Evolutionary conservation across 176 grass and related monocot genomes (phyloP).

Genomic region (Aegilops umbellulata): DNA sequence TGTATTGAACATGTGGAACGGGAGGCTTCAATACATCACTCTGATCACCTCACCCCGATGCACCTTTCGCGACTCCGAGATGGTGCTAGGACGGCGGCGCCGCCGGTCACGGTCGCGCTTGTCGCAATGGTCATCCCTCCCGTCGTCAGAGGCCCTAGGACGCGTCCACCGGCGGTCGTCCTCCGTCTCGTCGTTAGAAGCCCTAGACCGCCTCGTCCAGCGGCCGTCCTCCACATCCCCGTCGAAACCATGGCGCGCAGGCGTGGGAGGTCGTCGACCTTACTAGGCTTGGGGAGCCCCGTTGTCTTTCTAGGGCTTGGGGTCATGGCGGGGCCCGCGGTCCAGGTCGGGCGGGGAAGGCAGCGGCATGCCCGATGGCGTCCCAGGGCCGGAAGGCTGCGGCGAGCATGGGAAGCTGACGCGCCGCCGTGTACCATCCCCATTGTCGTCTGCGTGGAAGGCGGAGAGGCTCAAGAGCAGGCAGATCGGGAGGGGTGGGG

Average conservation of each 20-base stretch:
- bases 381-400: too few relatives aligned
- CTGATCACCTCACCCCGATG: too few relatives aligned
- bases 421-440: too few relatives aligned
- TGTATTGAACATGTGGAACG: too few relatives aligned
- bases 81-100: neutral
- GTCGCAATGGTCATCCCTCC: neutral
- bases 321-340: neutral
- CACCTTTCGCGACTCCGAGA: conserved; percentile 7
- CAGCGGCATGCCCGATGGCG: too few relatives aligned
- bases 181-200: conserved; percentile 37
- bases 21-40: too few relatives aligned
- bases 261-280: neutral
- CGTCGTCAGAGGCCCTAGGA: conserved; percentile 22
- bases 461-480: too few relatives aligned
- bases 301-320: neutral
- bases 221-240: conserved; percentile 7
- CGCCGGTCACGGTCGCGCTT: neutral
- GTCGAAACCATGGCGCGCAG: conserved; percentile 14
- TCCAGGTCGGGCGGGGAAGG: neutral
- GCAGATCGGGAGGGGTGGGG: too few relatives aligned
- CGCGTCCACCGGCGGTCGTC: neutral
- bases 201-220: conserved; percentile 11
- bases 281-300: neutral
- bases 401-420: too few relatives aligned
- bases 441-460: too few relatives aligned